Conservation (phyloP, 2,329 filamentous ascomycete genomes). For the Penicillium glabrum region DNA sequence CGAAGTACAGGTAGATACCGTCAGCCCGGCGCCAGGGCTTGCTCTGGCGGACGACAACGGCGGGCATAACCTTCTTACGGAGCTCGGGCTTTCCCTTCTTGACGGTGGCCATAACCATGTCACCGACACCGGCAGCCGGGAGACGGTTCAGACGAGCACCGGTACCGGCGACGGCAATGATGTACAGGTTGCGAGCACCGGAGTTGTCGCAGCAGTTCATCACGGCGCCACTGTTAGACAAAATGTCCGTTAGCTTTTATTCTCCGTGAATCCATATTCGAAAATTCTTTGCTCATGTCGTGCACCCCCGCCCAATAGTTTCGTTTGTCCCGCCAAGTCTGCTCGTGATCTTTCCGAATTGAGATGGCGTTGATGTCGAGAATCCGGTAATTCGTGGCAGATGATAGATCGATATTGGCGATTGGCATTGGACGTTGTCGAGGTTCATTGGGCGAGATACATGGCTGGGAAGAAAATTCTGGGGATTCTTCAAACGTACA, state of each 20-base stretch:
- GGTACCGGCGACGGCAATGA: slow-evolving; percentile 99
- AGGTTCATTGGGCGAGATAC: slow-evolving; percentile 17
- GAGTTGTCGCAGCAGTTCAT: slow-evolving; percentile 99
- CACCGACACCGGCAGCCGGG: slow-evolving; percentile 94
- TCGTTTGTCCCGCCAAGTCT: slow-evolving; percentile 4
- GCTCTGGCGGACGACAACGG: slow-evolving; percentile 96
- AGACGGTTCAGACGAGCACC: slow-evolving; percentile 97
- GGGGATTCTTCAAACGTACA: slow-evolving; percentile 66
- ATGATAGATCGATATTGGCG: not conserved
- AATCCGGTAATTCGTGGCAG: not conserved
- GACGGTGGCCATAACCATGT: slow-evolving; percentile 99
- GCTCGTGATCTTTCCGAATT: not conserved
- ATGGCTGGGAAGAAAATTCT: slow-evolving; percentile 11
- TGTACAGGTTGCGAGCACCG: slow-evolving; percentile 97
- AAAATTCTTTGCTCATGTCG: slow-evolving; percentile 4
- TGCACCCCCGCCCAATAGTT: slow-evolving; percentile 14
- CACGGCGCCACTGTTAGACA: slow-evolving; percentile 77
- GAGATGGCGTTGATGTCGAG: not conserved
- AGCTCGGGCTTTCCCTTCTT: slow-evolving; percentile 99
- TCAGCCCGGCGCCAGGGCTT: slow-evolving; percentile 99
- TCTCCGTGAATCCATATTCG: slow-evolving; percentile 13
- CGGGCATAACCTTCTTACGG: slow-evolving; percentile 99
- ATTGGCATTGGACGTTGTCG: slow-evolving; percentile 9
- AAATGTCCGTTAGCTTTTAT: slow-evolving; percentile 20
- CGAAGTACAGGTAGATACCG: slow-evolving; percentile 99